Evolutionary conservation across 495 filamentous ascomycete genomes (phyloP).

Genomic region (Melanomma pulvis-pyrius): DNA sequence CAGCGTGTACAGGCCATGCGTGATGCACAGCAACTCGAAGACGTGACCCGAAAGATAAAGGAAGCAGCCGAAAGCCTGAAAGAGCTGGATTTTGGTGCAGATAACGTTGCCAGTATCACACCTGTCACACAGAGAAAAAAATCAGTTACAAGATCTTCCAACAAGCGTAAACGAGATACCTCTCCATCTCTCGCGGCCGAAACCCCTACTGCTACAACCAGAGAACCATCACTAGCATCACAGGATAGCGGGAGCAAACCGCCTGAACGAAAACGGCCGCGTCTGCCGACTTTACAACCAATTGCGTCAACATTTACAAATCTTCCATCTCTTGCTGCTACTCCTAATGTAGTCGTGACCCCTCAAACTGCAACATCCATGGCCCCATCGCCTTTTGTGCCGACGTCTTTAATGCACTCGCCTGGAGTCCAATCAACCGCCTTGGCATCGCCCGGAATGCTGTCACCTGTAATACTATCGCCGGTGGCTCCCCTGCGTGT

Average conservation of each 20-base stretch:
- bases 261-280: slow-evolving; percentile 27
- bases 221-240: slow-evolving; percentile 24
- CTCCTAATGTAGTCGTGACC: slow-evolving; percentile 28
- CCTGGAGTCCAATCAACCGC: slow-evolving; percentile 6
- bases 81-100: slow-evolving; percentile 33
- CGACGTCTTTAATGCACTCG: not conserved
- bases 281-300: slow-evolving; percentile 8
- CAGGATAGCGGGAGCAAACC: slow-evolving; percentile 33
- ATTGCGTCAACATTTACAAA: slow-evolving; percentile 21
- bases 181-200: slow-evolving; percentile 8
- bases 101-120: slow-evolving; percentile 9
- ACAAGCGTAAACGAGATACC: slow-evolving; percentile 45
- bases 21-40: slow-evolving; percentile 57
- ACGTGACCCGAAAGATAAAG: slow-evolving; percentile 61
- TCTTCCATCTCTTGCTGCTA: slow-evolving; percentile 23
- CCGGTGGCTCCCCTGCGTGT: slow-evolving; percentile 9
- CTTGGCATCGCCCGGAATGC: slow-evolving; percentile 4
- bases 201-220: slow-evolving; percentile 3
- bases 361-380: slow-evolving; percentile 31
- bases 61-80: slow-evolving; percentile 40
- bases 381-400: slow-evolving; percentile 17
- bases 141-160: slow-evolving; percentile 22
- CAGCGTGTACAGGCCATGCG: slow-evolving; percentile 63
- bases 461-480: not conserved
- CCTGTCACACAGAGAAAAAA: slow-evolving; percentile 4